These are phyloP conservation scores for Eragrostis curvula DNA, from an alignment of 176 grass and related monocot species.

Conservation along the genomic window DNA sequence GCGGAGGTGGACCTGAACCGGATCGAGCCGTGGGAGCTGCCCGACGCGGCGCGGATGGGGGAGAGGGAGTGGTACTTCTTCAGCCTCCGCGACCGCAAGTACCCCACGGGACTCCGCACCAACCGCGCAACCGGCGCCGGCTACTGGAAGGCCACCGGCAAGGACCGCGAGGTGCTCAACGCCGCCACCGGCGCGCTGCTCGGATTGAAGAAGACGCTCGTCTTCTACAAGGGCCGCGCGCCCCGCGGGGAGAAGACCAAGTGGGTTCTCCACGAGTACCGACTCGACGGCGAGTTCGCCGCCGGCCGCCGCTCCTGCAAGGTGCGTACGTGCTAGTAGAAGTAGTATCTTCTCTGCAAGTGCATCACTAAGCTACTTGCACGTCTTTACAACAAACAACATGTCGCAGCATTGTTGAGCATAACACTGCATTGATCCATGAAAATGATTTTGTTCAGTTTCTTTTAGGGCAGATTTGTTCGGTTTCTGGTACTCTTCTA, in stretches of 20 bases:
- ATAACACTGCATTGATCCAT: not conserved
- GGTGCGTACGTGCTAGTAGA: slow-evolving; percentile 22
- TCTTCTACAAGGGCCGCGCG: slow-evolving; percentile 91
- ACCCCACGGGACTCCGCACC: slow-evolving; percentile 88
- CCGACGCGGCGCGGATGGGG: slow-evolving; percentile 82
- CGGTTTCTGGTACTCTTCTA: not conserved
- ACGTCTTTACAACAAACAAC: not conserved
- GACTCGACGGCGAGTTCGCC: slow-evolving; percentile 85
- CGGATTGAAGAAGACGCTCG: slow-evolving; percentile 99
- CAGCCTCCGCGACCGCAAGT: slow-evolving; percentile 94
- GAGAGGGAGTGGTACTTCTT: slow-evolving; percentile 99
- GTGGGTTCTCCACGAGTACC: slow-evolving; percentile 98
- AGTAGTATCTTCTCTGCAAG: no score
- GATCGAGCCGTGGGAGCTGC: slow-evolving; percentile 96
- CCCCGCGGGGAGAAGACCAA: slow-evolving; percentile 97
- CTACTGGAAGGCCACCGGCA: slow-evolving; percentile 98
- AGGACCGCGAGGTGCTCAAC: slow-evolving; percentile 91
- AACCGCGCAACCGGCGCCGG: slow-evolving; percentile 90
- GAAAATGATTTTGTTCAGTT: not conserved
- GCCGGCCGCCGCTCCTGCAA: slow-evolving; percentile 67
- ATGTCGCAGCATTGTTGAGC: not conserved
- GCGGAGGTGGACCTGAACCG: slow-evolving; percentile 94
- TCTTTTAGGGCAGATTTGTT: not conserved
- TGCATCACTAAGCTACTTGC: not conserved
- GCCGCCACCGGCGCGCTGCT: slow-evolving; percentile 63